Percentiles rank a stretch among this genome's conserved stretches.
These are phyloP conservation scores for Cordyceps cateniannulata DNA, from an alignment of 2,329 filamentous ascomycete genomes.

Conservation along the genomic window DNA sequence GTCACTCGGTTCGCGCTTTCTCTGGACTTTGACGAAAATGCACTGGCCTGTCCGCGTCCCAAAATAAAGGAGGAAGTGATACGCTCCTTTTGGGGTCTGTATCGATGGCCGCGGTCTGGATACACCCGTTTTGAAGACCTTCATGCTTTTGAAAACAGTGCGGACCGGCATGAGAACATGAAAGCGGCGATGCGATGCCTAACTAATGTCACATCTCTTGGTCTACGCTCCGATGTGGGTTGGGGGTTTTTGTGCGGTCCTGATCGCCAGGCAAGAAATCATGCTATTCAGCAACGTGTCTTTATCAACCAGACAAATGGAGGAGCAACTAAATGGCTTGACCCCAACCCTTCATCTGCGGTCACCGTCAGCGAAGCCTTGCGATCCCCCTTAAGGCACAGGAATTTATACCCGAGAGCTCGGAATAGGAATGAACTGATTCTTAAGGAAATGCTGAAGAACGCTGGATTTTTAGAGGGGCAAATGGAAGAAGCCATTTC, in stretches of 20 bases:
- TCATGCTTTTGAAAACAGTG: slow-evolving; percentile 53
- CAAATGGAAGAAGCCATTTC: slow-evolving; percentile 28
- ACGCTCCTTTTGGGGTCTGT: slow-evolving; percentile 54
- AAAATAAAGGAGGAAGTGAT: slow-evolving; percentile 50
- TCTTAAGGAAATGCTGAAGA: slow-evolving; percentile 30
- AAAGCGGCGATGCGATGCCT: slow-evolving; percentile 53
- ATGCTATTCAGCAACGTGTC: slow-evolving; percentile 29
- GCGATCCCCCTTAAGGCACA: no score
- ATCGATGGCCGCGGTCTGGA: slow-evolving; percentile 55
- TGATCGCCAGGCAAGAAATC: slow-evolving; percentile 44
- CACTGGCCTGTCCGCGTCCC: slow-evolving; percentile 42
- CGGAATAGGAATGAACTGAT: slow-evolving; percentile 25
- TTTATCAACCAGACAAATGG: slow-evolving; percentile 27
- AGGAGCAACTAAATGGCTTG: not conserved
- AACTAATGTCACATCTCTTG: slow-evolving; percentile 52
- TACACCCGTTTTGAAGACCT: slow-evolving; percentile 55
- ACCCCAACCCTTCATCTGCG: not conserved
- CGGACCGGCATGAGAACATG: slow-evolving; percentile 58
- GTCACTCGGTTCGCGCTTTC: slow-evolving; percentile 61
- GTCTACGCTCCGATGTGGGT: slow-evolving; percentile 59
- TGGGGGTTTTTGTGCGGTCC: slow-evolving; percentile 61
- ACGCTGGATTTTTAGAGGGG: slow-evolving; percentile 27
- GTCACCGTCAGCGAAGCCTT: not conserved
- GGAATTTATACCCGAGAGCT: slow-evolving; percentile 14
- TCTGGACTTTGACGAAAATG: slow-evolving; percentile 57